phyloP scores from a whole-genome alignment of 345 rosid species.

The Raphanus sativus region DNA sequence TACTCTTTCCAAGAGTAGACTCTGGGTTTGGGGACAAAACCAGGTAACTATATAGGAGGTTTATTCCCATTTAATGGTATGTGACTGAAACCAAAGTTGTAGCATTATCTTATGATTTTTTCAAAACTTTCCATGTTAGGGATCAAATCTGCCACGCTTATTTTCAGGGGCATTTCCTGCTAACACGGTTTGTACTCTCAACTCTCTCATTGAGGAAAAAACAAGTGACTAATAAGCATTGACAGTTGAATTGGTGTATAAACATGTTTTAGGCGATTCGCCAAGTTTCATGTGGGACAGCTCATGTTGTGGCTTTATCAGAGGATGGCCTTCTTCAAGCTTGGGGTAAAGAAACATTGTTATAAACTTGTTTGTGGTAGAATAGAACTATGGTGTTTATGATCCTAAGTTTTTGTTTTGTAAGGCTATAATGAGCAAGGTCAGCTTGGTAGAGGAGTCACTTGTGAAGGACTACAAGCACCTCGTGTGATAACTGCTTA shows the following conservation, averaged over 20 bases:
- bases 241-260: not conserved
- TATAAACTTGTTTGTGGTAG: conserved; percentile 8
- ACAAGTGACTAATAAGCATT: not conserved
- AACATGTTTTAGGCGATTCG: conserved; percentile 48
- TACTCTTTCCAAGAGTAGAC: conserved; percentile 62
- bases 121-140: conserved; percentile 46
- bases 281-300: conserved; percentile 94
- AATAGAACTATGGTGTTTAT: not conserved
- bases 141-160: conserved; percentile 81
- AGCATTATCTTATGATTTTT: not conserved
- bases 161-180: conserved; percentile 86
- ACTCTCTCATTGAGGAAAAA: not conserved
- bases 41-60: conserved; percentile 49
- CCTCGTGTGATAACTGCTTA: conserved; percentile 71
- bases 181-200: conserved; percentile 47
- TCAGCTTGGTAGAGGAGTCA: conserved; percentile 95
- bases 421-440: conserved; percentile 93
- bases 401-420: conserved; percentile 8
- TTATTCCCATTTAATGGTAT: not conserved
- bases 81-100: not conserved
- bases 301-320: conserved; percentile 89
- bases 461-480: conserved; percentile 93
- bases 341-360: conserved; percentile 66
- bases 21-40: conserved; percentile 99
- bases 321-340: conserved; percentile 86